Evolutionary conservation across 139 green algal genomes (phyloP).

Genomic region (Closterium sp.): DNA sequence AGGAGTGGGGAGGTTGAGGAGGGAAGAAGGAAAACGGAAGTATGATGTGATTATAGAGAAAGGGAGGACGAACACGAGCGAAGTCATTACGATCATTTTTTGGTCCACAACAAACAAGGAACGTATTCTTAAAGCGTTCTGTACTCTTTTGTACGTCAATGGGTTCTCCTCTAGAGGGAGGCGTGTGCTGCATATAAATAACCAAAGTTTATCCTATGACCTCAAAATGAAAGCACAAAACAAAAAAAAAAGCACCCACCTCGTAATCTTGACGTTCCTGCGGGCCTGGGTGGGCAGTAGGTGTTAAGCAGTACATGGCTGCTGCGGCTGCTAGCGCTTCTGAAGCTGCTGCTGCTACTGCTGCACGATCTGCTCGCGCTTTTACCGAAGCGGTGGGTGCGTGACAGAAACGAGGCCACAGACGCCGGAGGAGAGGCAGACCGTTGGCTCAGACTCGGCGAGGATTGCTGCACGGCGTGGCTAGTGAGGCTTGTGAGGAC

Average conservation of each 20-base stretch:
- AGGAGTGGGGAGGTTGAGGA: not conserved
- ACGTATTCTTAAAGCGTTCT: no score
- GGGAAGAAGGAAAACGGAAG: not conserved
- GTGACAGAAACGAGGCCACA: not conserved
- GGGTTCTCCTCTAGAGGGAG: no score
- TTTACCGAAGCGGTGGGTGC: not conserved
- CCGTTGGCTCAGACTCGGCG: not conserved
- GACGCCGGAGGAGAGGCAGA: not conserved
- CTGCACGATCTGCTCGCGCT: not conserved
- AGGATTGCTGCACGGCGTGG: not conserved
- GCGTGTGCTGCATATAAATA: no score
- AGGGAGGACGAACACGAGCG: not conserved
- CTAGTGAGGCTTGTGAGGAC: not conserved
- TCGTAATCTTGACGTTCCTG: not conserved
- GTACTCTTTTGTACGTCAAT: no score
- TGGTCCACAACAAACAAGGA: no score
- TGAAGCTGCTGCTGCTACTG: not conserved
- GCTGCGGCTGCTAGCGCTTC: not conserved
- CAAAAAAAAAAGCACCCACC: not conserved
- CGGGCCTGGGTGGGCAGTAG: not conserved
- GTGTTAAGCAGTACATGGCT: not conserved
- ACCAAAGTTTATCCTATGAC: no score
- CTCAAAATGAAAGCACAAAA: no score
- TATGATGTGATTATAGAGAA: not conserved
- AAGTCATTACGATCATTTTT: no score